Conservation (phyloP, 352 stramenopile species). For the Phytopythium delawarense region DNA sequence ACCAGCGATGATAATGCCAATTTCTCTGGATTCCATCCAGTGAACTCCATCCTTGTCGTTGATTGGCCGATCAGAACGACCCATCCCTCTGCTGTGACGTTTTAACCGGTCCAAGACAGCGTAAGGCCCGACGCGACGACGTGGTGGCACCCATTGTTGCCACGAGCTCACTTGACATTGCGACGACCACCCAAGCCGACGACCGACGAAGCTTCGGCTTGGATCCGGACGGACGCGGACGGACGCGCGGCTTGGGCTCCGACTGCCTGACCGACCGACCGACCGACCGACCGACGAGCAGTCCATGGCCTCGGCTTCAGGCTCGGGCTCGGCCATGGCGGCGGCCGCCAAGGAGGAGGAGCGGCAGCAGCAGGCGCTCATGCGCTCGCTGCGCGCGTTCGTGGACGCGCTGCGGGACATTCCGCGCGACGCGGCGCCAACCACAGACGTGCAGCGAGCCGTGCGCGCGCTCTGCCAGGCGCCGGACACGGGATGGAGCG, state of each 20-base stretch:
- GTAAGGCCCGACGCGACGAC: no score
- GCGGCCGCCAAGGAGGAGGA: conserved; percentile 14
- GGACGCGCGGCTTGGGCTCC: neutral
- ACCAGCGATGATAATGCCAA: neutral
- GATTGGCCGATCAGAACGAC: no score
- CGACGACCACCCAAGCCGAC: neutral
- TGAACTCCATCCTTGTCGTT: no score
- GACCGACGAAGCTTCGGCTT: no score
- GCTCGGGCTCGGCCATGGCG: neutral
- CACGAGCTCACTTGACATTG: neutral
- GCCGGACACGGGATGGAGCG: conserved; percentile 5
- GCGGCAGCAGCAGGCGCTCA: conserved; percentile 43
- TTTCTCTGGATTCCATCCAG: no score
- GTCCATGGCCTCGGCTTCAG: no score
- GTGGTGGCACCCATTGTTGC: no score
- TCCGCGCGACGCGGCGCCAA: conserved; percentile 23
- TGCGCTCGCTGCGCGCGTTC: conserved; percentile 56
- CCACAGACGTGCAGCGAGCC: conserved; percentile 19
- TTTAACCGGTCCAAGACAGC: no score
- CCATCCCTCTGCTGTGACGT: no score
- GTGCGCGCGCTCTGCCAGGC: conserved; percentile 27
- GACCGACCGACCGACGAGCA: no score
- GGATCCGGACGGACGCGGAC: neutral
- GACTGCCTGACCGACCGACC: no score
- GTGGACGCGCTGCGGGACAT: conserved; percentile 64